Conservation (phyloP, 371 early-diverging fungal species). For the Basidiobolus heterosporus region DNA sequence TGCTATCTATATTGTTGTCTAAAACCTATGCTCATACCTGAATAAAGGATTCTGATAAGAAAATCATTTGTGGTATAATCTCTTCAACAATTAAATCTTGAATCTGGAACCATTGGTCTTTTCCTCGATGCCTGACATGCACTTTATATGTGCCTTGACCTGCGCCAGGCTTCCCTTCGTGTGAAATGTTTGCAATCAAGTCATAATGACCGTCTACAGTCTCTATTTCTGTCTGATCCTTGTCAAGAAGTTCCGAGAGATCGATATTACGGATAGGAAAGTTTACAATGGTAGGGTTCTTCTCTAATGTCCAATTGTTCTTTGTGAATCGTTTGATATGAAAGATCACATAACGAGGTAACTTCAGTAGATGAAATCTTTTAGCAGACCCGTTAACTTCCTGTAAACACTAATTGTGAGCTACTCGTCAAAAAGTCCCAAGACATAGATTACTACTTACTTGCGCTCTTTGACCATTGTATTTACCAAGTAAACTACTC, state of each 20-base stretch:
- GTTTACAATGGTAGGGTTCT: constrained; percentile 95
- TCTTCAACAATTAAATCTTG: constrained; percentile 88
- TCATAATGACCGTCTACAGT: constrained; percentile 49
- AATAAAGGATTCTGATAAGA: constrained; percentile 81
- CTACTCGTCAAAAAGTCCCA: background rate
- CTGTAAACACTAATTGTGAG: constrained; percentile 12
- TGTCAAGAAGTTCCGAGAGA: constrained; percentile 15
- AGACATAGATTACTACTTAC: constrained; percentile 12
- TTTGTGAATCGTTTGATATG: constrained; percentile 84
- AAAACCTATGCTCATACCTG: constrained; percentile 34
- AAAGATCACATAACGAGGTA: constrained; percentile 80
- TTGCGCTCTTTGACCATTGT: constrained; percentile 59
- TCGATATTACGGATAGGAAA: constrained; percentile 76
- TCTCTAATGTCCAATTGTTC: constrained; percentile 73
- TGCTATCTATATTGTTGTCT: background rate
- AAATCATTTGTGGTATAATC: constrained; percentile 86
- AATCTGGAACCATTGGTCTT: constrained; percentile 86
- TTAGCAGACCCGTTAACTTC: constrained; percentile 44
- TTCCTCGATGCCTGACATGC: constrained; percentile 60
- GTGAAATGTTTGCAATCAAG: constrained; percentile 79
- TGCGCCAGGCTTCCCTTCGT: constrained; percentile 64
- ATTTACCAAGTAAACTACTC: constrained; percentile 59
- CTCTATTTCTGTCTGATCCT: background rate
- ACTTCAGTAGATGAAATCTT: constrained; percentile 48
- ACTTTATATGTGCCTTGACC: constrained; percentile 60